Percentiles rank a stretch among this genome's conserved stretches.
Evolutionary conservation across 2,329 filamentous ascomycete genomes (phyloP).

Genomic region (Fusarium sp.): DNA sequence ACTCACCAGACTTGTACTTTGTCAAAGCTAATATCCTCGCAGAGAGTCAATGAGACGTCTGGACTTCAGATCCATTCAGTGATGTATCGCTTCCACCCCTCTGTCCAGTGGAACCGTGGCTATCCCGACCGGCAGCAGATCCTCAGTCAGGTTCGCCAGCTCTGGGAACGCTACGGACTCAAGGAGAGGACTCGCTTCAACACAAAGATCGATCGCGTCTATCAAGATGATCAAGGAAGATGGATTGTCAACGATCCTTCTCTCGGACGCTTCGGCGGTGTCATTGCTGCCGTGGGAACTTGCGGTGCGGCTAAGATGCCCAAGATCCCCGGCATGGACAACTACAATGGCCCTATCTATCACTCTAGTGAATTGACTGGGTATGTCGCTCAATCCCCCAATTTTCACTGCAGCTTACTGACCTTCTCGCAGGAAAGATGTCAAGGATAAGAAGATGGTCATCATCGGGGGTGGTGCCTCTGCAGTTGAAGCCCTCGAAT

Average conservation of each 20-base stretch:
- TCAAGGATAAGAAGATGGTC: constrained; percentile 79
- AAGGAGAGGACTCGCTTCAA: constrained; percentile 79
- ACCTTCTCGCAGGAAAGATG: constrained; percentile 66
- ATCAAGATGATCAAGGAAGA: constrained; percentile 73
- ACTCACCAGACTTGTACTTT: accelerated
- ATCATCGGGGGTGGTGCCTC: constrained; percentile 85
- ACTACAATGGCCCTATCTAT: constrained; percentile 77
- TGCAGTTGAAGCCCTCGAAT: constrained; percentile 86
- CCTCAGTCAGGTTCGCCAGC: constrained; percentile 74
- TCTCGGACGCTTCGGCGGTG: constrained; percentile 80
- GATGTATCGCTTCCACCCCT: constrained; percentile 91
- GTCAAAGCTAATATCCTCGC: not conserved
- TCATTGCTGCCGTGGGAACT: constrained; percentile 83
- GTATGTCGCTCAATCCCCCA: constrained; percentile 41
- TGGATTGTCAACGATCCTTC: constrained; percentile 83
- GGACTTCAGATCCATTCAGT: constrained; percentile 85
- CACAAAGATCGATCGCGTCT: constrained; percentile 75
- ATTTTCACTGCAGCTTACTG: constrained; percentile 6
- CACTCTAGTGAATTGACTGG: constrained; percentile 82
- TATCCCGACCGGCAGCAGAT: constrained; percentile 85
- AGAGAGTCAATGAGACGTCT: constrained; percentile 85
- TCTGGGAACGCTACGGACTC: constrained; percentile 82
- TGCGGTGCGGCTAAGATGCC: constrained; percentile 84
- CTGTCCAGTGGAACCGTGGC: constrained; percentile 78
- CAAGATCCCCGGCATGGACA: constrained; percentile 75